Evolutionary conservation across 371 early-diverging fungal species (phyloP), one percentile per base, ranked within the genome.

Genomic region (Apophysomyces ossiformis): DNA sequence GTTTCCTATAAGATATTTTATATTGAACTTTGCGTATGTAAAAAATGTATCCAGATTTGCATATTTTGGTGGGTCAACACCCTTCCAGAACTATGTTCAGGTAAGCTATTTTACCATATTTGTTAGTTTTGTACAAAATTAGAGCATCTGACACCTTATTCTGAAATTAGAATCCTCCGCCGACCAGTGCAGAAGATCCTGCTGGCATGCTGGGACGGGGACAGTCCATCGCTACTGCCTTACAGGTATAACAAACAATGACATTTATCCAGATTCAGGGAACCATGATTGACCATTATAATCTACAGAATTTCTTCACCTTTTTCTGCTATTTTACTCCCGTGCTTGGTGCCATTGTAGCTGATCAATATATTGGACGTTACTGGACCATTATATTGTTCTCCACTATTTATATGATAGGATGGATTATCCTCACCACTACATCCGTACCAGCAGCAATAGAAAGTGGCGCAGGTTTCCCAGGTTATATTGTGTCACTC

Each of bases 301-400:
- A 26, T 26, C 32, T 5, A 13, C 16, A 47, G 58, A 90, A 87
- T 66, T 86, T 88, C 43, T 95, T 95, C 74, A 76, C 82, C 35
- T 92, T 92, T 74, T 82, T 90, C 67, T 88, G 89, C 54, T 95
- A 92, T 69, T 75, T 90, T 57, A 92, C 90, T 5, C 82, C 93
- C 37, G 76, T 93, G 47, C 67, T 94, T 4, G 93, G 94, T 64
- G 95, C 93, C 39, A 63, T 90, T 47, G 74, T 94, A 36, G 90
- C 94, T 13, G 95, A 93, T 82, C 83, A 85, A 71, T 86, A 89
- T 67, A 70, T 92, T 45, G 95, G 95, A 65, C 90, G 90, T 82
- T 93, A 85, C 78, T 83, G 84, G 75, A 92, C 94, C 32, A 93
- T 94, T 38, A 44, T 92, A 16, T 61, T 87, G 41, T 91, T 93